These are phyloP conservation scores for Talaromyces sp. DNA, from an alignment of 2,329 filamentous ascomycete genomes.

Conservation along the genomic window DNA sequence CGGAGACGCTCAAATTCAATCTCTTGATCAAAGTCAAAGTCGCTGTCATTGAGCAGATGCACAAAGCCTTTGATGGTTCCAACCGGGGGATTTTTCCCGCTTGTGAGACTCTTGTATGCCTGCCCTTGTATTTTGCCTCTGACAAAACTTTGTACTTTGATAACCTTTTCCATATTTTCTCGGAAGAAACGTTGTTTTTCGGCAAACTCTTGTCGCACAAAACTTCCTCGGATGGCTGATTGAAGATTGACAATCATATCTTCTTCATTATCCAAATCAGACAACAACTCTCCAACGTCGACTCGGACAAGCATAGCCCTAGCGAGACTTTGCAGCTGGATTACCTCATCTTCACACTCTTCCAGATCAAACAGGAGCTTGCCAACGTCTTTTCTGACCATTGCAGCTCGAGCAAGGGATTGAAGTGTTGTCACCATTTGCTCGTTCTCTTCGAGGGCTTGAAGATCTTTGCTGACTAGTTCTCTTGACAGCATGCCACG, in stretches of 20 bases:
- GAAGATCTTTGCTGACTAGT: conserved; percentile 24
- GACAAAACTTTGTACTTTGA: conserved; percentile 97
- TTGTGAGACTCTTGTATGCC: conserved; percentile 94
- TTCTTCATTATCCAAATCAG: conserved; percentile 76
- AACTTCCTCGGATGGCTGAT: conserved; percentile 63
- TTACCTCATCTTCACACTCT: conserved; percentile 61
- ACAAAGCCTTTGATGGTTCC: conserved; percentile 98
- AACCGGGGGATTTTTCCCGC: conserved; percentile 92
- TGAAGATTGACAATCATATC: conserved; percentile 71
- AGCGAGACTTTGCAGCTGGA: conserved; percentile 67
- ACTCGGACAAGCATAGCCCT: conserved; percentile 75
- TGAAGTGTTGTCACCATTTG: conserved; percentile 32
- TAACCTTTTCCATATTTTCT: conserved; percentile 97
- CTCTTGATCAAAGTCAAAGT: conserved; percentile 98
- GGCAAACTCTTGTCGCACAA: conserved; percentile 69
- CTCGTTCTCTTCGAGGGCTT: conserved; percentile 27
- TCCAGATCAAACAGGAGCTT: conserved; percentile 64
- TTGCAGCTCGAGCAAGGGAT: conserved; percentile 35
- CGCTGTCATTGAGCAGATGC: conserved; percentile 93
- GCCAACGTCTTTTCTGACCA: conserved; percentile 36
- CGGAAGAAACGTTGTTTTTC: conserved; percentile 86
- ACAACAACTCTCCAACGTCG: conserved; percentile 67
- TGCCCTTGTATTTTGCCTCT: conserved; percentile 93
- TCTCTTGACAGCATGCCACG: conserved; percentile 38
- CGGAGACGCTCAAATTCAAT: conserved; percentile 92